phyloP scores from a whole-genome alignment of 352 stramenopile genomes.

The Globisporangium polare region DNA sequence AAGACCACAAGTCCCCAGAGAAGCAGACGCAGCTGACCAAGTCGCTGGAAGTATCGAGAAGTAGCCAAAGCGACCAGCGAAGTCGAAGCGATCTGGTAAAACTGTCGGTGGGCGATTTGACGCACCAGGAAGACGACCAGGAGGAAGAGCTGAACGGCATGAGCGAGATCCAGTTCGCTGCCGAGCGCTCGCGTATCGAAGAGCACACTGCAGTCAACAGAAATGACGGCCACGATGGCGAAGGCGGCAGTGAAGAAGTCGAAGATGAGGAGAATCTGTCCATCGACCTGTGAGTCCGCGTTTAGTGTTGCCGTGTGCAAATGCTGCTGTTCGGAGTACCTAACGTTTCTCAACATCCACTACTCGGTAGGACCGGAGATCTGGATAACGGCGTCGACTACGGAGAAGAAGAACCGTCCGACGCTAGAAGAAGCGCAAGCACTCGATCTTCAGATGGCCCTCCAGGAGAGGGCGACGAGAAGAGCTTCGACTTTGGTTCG shows the following conservation, averaged over 20 bases:
- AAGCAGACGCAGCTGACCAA: background rate
- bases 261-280: no score
- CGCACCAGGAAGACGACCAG: background rate
- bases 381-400: slow-evolving; percentile 1
- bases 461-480: background rate
- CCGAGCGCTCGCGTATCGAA: background rate
- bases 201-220: background rate
- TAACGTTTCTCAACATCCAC: no score
- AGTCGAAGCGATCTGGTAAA: background rate
- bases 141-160: background rate
- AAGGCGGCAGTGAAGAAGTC: background rate
- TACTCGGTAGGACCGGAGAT: slow-evolving; percentile 30
- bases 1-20: no score
- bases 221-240: background rate
- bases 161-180: background rate
- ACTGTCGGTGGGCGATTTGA: background rate
- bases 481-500: slow-evolving; percentile 56
- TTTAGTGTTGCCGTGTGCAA: no score
- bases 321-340: no score
- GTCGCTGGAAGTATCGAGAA: background rate
- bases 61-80: background rate
- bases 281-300: slow-evolving; percentile 67
- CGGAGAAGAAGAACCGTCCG: slow-evolving; percentile 14
- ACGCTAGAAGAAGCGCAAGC: background rate
- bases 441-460: background rate